Conservation (phyloP, 108 stramenopile species). For the Nitzschia putrida region DNA sequence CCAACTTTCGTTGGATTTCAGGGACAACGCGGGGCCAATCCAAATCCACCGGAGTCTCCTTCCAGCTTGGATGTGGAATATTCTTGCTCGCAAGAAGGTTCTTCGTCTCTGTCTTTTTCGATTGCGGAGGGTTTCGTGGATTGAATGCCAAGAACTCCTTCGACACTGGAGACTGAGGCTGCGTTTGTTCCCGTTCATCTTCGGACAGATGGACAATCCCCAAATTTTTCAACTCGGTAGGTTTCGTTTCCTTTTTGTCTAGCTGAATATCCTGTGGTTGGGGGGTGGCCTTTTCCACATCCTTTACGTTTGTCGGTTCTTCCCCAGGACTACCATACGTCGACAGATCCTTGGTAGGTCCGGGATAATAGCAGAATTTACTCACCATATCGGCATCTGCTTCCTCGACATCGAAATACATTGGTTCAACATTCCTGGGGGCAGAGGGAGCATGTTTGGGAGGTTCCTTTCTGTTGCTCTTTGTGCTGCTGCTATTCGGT, state of each 20-base stretch:
- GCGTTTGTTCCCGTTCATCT: not conserved
- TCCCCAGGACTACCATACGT: conserved; percentile 13
- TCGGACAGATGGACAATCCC: conserved; percentile 1
- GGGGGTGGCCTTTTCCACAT: not conserved
- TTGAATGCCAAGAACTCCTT: conserved; percentile 21
- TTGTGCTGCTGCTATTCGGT: not conserved
- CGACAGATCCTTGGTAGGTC: conserved; percentile 24
- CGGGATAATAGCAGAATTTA: conserved; percentile 13
- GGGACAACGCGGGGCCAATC: not conserved
- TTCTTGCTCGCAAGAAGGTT: not conserved
- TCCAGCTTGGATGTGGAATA: not conserved
- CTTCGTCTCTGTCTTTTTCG: not conserved
- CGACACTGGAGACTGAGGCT: not conserved
- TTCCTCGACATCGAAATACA: not conserved
- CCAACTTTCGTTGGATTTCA: not conserved
- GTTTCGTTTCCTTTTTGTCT: not conserved
- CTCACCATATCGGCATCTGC: not conserved
- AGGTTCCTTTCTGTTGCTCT: not conserved
- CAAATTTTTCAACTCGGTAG: not conserved
- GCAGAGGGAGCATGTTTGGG: not conserved
- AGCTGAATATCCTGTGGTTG: not conserved
- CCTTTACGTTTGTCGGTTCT: not conserved
- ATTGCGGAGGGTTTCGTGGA: conserved; percentile 9
- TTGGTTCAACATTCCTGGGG: not conserved
- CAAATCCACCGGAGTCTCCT: not conserved